A percentile compares a stretch with the other conserved stretches of the same genome.
Conservation (phyloP, 805 yeast genomes). For the Wickerhamiella alocasiicola region DNA sequence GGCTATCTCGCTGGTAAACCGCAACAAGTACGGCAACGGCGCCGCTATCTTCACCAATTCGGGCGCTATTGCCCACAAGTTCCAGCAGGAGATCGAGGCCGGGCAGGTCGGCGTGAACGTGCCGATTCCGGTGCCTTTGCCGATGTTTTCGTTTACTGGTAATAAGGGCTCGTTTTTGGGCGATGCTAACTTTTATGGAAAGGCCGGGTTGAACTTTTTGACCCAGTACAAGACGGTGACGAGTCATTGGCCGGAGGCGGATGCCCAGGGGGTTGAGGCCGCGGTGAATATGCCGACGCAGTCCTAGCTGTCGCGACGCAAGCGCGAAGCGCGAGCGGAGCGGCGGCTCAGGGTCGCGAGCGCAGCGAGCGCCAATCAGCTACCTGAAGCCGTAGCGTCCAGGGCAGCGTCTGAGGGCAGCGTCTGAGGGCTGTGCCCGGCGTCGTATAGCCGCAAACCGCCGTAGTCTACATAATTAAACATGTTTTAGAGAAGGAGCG, state of each 20-base stretch:
- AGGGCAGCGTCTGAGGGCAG: too few species aligned
- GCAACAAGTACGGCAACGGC: conserved; percentile 58
- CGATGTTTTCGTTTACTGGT: conserved; percentile 73
- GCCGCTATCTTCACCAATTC: conserved; percentile 56
- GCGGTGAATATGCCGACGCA: conserved; percentile 62
- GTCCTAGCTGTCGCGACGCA: too few species aligned
- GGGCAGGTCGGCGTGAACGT: conserved; percentile 73
- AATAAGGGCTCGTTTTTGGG: conserved; percentile 65
- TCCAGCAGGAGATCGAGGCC: conserved; percentile 53
- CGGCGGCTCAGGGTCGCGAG: too few species aligned
- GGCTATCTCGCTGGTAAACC: conserved; percentile 51
- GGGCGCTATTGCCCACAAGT: conserved; percentile 58
- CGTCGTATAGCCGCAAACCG: too few species aligned
- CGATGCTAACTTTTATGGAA: conserved; percentile 68
- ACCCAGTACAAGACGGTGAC: conserved; percentile 70
- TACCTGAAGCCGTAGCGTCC: too few species aligned
- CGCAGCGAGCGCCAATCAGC: too few species aligned
- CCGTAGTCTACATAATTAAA: too few species aligned
- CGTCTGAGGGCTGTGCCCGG: too few species aligned
- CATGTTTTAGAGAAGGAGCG: too few species aligned
- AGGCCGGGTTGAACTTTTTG: conserved; percentile 58
- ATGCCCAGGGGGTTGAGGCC: conserved; percentile 38
- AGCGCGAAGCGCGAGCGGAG: too few species aligned
- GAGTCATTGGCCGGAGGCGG: conserved; percentile 47
- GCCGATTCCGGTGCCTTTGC: conserved; percentile 71